Conservation (phyloP, 2,329 filamentous ascomycete genomes). For the Neurospora crassa region DNA sequence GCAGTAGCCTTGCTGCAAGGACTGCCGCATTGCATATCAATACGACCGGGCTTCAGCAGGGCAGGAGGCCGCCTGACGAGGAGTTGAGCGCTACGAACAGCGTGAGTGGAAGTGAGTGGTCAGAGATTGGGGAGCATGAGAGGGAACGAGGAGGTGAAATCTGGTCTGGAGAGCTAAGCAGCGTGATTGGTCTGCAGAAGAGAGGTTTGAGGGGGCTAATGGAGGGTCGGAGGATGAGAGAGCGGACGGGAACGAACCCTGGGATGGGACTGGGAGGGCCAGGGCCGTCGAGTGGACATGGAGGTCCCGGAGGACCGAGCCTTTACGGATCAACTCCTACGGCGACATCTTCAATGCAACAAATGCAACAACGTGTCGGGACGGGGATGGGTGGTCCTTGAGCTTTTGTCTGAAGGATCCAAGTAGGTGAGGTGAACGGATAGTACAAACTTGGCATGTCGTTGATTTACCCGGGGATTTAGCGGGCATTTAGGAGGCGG, state of each 20-base stretch:
- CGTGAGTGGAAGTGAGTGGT: constrained; percentile 46
- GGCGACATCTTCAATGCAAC: constrained; percentile 12
- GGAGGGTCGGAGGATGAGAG: constrained; percentile 82
- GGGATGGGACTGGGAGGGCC: neutral
- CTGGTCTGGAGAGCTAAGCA: constrained; percentile 75
- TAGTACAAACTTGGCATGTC: neutral
- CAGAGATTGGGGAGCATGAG: constrained; percentile 40
- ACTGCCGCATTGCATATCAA: constrained; percentile 38
- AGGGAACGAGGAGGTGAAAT: constrained; percentile 48
- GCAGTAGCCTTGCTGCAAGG: constrained; percentile 18
- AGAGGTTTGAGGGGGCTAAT: constrained; percentile 83
- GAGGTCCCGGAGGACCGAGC: neutral
- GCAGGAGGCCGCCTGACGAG: constrained; percentile 32
- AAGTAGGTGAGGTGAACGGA: neutral
- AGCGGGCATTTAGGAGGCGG: neutral
- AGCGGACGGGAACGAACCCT: constrained; percentile 45
- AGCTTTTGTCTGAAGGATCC: neutral
- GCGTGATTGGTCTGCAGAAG: constrained; percentile 93
- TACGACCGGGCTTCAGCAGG: constrained; percentile 27
- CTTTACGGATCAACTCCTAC: neutral
- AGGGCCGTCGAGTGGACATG: neutral
- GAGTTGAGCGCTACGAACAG: constrained; percentile 42
- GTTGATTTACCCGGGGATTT: neutral
- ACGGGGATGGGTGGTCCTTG: constrained; percentile 1
- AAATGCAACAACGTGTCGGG: constrained; percentile 12